phyloP scores from a whole-genome alignment of 495 filamentous ascomycete species.

The Filosporella fistucella region DNA sequence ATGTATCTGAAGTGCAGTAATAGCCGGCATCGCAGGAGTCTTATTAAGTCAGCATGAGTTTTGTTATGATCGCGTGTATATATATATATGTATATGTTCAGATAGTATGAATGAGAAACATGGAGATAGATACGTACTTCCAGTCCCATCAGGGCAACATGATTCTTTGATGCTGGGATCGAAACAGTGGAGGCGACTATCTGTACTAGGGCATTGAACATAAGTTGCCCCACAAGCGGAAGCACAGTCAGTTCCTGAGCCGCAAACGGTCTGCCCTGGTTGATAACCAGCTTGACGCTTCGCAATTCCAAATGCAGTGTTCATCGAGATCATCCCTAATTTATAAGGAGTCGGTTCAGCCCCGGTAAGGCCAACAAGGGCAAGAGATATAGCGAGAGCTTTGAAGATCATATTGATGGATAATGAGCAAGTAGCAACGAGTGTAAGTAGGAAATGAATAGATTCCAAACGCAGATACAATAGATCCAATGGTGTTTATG shows the following conservation, averaged over 20 bases:
- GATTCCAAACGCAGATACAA: too few species aligned
- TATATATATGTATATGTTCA: too few species aligned
- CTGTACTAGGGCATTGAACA: slow-evolving; percentile 11
- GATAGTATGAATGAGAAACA: too few species aligned
- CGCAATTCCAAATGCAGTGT: slow-evolving; percentile 8
- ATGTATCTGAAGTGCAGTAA: slow-evolving; percentile 13
- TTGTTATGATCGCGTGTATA: not conserved
- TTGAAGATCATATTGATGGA: slow-evolving; percentile 16
- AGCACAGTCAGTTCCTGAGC: slow-evolving; percentile 11
- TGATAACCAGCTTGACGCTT: slow-evolving; percentile 17
- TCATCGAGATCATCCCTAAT: slow-evolving; percentile 11
- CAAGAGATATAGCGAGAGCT: slow-evolving; percentile 1
- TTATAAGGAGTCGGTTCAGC: slow-evolving; percentile 12
- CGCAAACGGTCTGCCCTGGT: slow-evolving; percentile 10
- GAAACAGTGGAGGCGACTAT: slow-evolving; percentile 11
- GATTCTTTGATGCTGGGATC: slow-evolving; percentile 11
- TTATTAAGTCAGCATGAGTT: too few species aligned
- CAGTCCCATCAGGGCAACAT: slow-evolving; percentile 16
- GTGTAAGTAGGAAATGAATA: not conserved
- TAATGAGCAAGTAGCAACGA: slow-evolving; percentile 1
- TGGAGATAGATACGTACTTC: too few species aligned
- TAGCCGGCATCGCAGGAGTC: slow-evolving; percentile 13
- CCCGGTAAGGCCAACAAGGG: slow-evolving; percentile 12
- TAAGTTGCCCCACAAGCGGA: slow-evolving; percentile 9
- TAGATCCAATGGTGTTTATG: too few species aligned